phyloP scores from a whole-genome alignment of 2,329 filamentous ascomycete species.

The Davidsoniella eucalypti region DNA sequence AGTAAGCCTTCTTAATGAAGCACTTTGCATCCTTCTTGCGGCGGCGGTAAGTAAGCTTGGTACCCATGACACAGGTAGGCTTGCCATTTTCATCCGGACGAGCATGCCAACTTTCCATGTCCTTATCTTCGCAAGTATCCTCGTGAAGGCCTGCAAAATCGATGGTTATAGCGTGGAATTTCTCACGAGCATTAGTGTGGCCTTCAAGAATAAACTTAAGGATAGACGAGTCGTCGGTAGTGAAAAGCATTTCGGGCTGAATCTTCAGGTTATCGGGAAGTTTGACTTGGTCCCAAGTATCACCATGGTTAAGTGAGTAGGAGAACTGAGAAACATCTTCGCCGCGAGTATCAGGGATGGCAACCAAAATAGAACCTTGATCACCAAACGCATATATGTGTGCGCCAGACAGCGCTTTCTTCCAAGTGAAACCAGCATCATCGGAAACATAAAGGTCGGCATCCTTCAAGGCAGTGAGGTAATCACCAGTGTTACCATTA shows the following conservation, averaged over 20 bases:
- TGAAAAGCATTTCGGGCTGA: constrained; percentile 59
- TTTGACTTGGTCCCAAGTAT: constrained; percentile 59
- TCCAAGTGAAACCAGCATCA: constrained; percentile 79
- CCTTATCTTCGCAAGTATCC: constrained; percentile 56
- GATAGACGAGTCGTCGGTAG: constrained; percentile 81
- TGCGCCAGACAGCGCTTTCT: constrained; percentile 53
- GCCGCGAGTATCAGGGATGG: constrained; percentile 56
- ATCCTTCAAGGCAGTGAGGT: constrained; percentile 52
- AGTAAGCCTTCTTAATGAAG: constrained; percentile 74
- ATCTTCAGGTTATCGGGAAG: constrained; percentile 53
- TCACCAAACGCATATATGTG: constrained; percentile 97
- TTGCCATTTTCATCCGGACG: constrained; percentile 65
- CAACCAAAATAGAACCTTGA: constrained; percentile 74
- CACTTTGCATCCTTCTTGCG: constrained; percentile 80
- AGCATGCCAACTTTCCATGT: constrained; percentile 82
- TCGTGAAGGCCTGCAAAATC: constrained; percentile 75
- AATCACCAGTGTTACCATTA: constrained; percentile 72
- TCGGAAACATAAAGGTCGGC: constrained; percentile 79
- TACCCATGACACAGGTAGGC: constrained; percentile 85
- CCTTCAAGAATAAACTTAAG: constrained; percentile 76
- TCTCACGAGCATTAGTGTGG: constrained; percentile 31
- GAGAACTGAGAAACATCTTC: constrained; percentile 39
- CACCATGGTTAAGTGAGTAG: constrained; percentile 83
- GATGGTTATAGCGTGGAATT: constrained; percentile 54
- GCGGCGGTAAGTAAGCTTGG: constrained; percentile 72